Evolutionary conservation across 176 grass and related monocot genomes (phyloP), one percentile per base, ranked within the genome.

Genomic region (Aegilops speltoides): DNA sequence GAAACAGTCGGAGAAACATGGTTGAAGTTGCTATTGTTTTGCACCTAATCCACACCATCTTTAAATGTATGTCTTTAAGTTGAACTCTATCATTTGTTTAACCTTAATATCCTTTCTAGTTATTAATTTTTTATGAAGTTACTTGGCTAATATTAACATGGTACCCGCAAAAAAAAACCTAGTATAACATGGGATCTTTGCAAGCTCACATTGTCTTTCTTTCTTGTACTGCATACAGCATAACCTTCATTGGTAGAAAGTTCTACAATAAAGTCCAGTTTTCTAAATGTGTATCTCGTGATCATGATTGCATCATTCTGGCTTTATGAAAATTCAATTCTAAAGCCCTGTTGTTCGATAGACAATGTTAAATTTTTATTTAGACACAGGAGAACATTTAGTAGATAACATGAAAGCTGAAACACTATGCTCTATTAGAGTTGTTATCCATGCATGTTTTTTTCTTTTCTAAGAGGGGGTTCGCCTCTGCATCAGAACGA

Each of bases 21-120:
- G 89, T 93, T 71, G 95, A 97, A 89, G 95, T 93, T 93, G 89
- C 84, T 52, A 87, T 86, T 41, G 82, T 91, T 73, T 75, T 88
- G 10, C 82, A 93, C 62, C 82, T 95, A 70, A 80, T 97, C 28
- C 28, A 83, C 46, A 86, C 15, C 23, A 80, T 97, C 25, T 93
- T 81, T 87, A 89, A 91, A 90, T 77, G 95, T 97, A 93, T 17
- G 37, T 82, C 12, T 46, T 14, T 56, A n/a, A 72, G 15, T 22
- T 79, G 14, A 69, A 40, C 7, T 8, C 8, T 65, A 16, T 71
- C 34, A 25, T 73, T 10, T 25, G 1, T 83, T 48, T 25, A 40
- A 11, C 48, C 17, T 54, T 57, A 43, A 10, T 63, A 29, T 68
- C 33, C 33, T 62, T 63, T 14, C 5, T 64, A 79, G 3, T 64